Evolutionary conservation across 192 early-diverging fungal genomes (phyloP).

Genomic region (Rhizophlyctis rosea): DNA sequence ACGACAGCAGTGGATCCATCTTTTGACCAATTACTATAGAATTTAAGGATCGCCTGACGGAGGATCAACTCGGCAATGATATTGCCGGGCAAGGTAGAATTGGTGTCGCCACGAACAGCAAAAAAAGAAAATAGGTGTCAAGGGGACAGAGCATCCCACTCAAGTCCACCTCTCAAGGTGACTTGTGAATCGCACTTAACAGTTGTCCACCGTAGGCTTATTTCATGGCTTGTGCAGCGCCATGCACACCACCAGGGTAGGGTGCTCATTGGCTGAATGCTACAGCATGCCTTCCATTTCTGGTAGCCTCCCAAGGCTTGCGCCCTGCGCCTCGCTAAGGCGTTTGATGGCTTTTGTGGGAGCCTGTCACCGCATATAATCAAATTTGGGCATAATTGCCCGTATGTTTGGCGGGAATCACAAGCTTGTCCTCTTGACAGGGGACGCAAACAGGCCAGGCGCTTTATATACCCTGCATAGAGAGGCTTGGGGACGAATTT

Average conservation of each 20-base stretch:
- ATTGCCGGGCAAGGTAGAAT: no score
- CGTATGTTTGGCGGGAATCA: conserved; percentile 37
- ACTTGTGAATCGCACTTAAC: conserved; percentile 35
- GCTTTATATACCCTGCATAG: not conserved
- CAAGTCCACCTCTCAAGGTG: conserved; percentile 20
- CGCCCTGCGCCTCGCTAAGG: conserved; percentile 24
- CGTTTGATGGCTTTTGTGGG: conserved; percentile 27
- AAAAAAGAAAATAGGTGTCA: no score
- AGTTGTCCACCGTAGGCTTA: conserved; percentile 19
- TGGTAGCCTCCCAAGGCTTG: conserved; percentile 24
- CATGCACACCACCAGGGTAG: no score
- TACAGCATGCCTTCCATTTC: conserved; percentile 9
- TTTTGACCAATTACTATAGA: no score
- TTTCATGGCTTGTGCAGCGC: conserved; percentile 17
- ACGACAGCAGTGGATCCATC: no score
- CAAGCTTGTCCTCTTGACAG: conserved; percentile 21
- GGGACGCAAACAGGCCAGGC: not conserved
- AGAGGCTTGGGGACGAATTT: no score
- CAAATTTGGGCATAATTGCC: not conserved
- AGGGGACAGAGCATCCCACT: conserved; percentile 31
- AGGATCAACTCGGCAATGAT: no score
- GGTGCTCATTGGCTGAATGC: no score
- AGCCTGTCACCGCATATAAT: conserved; percentile 28
- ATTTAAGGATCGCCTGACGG: no score
- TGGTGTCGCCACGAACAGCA: no score